Evolutionary conservation across 805 yeast genomes (phyloP).

Genomic region (Pichia kluyveri): DNA sequence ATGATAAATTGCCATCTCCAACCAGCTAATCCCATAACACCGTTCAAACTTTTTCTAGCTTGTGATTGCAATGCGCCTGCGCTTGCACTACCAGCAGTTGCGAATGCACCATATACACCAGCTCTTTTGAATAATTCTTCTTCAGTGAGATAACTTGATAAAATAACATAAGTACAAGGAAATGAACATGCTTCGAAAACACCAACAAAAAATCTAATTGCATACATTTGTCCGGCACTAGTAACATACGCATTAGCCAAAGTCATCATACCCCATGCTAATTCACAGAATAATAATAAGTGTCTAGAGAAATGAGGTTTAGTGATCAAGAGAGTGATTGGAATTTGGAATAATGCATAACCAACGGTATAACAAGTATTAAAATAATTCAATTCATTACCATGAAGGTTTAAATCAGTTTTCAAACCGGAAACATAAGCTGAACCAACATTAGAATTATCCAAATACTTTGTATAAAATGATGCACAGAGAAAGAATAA

Average conservation of each 20-base stretch:
- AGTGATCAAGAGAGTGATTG: conserved; percentile 49
- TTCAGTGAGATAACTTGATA: conserved; percentile 53
- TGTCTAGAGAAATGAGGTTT: conserved; percentile 42
- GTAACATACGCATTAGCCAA: conserved; percentile 41
- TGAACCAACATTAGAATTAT: conserved; percentile 49
- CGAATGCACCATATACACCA: conserved; percentile 47
- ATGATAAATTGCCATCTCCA: conserved; percentile 51
- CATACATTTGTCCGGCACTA: conserved; percentile 42
- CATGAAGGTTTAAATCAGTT: conserved; percentile 47
- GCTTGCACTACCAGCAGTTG: conserved; percentile 51
- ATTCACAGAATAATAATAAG: conserved; percentile 45
- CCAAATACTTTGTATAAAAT: conserved; percentile 63
- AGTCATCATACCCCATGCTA: conserved; percentile 62
- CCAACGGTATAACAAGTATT: conserved; percentile 54
- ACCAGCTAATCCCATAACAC: conserved; percentile 28
- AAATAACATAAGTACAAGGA: conserved; percentile 52
- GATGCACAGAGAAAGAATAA: conserved; percentile 25
- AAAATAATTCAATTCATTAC: conserved; percentile 53
- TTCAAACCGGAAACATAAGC: conserved; percentile 63
- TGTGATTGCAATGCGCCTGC: conserved; percentile 45
- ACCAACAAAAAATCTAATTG: conserved; percentile 57
- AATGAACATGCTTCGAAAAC: conserved; percentile 61
- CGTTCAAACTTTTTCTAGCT: conserved; percentile 22
- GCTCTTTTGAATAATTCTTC: conserved; percentile 52
- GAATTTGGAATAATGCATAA: conserved; percentile 50